Evolutionary conservation across 2,329 filamentous ascomycete genomes (phyloP).

Genomic region (Epichloe hybrida): DNA sequence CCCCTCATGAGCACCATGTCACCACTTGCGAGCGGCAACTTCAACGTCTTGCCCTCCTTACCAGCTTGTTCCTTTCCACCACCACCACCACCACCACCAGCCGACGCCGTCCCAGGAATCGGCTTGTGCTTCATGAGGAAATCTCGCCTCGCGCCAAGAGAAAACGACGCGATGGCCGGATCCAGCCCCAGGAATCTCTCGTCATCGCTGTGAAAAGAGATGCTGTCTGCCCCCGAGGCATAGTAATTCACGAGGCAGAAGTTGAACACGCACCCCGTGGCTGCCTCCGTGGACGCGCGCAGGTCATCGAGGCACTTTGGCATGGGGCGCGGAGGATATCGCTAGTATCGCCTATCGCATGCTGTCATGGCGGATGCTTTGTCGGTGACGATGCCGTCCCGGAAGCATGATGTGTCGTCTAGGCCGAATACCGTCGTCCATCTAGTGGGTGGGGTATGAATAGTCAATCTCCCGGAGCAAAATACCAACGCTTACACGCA

Average conservation of each 20-base stretch:
- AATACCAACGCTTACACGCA: background rate
- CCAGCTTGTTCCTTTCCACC: slow-evolving; percentile 5
- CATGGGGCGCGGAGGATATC: slow-evolving; percentile 52
- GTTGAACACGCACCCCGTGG: slow-evolving; percentile 57
- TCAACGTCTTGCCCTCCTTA: slow-evolving; percentile 27
- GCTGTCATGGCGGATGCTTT: slow-evolving; percentile 25
- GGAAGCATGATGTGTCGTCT: slow-evolving; percentile 50
- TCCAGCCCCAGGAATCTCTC: slow-evolving; percentile 59
- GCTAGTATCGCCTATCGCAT: slow-evolving; percentile 38
- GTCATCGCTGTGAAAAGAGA: slow-evolving; percentile 69
- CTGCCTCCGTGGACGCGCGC: slow-evolving; percentile 47
- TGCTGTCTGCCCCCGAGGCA: slow-evolving; percentile 61
- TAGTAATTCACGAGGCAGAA: slow-evolving; percentile 79
- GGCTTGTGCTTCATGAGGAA: slow-evolving; percentile 74
- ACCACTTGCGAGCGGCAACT: slow-evolving; percentile 45
- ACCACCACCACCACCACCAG: slow-evolving; percentile 8
- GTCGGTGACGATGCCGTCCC: slow-evolving; percentile 29
- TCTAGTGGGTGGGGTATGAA: slow-evolving; percentile 8
- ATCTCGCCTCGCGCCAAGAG: slow-evolving; percentile 57
- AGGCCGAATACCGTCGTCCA: slow-evolving; percentile 44
- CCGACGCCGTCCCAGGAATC: slow-evolving; percentile 17
- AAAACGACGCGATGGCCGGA: slow-evolving; percentile 63
- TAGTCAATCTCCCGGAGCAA: background rate
- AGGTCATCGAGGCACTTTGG: slow-evolving; percentile 56
- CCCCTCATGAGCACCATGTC: slow-evolving; percentile 74